A percentile compares a stretch with the other conserved stretches of the same genome.
Evolutionary conservation across 2,329 filamentous ascomycete genomes (phyloP).

Genomic region (Colletotrichum godetiae): DNA sequence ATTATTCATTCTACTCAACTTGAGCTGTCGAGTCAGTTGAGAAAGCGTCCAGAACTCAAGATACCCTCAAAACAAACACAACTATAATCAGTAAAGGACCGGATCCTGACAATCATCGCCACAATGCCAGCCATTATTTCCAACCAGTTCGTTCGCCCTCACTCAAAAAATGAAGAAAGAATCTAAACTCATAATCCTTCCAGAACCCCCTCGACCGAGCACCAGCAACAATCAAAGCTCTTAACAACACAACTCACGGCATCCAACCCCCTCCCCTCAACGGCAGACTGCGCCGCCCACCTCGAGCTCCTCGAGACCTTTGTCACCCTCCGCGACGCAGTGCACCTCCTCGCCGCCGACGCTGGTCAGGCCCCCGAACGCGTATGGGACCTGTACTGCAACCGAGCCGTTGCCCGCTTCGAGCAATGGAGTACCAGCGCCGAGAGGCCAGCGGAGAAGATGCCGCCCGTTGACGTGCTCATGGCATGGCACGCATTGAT

Average conservation of each 20-base stretch:
- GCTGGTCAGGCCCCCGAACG: constrained; percentile 10
- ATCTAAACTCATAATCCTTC: neutral
- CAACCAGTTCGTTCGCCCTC: constrained; percentile 7
- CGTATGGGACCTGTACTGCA: constrained; percentile 43
- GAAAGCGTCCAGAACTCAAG: neutral
- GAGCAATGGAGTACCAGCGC: constrained; percentile 13
- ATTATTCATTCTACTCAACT: no score
- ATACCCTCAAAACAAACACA: neutral
- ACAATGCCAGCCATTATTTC: constrained; percentile 25
- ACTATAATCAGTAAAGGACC: neutral
- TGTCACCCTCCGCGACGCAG: constrained; percentile 57
- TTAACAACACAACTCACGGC: neutral
- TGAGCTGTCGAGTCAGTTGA: neutral
- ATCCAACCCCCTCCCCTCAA: constrained; percentile 34
- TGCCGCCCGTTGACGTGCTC: constrained; percentile 45
- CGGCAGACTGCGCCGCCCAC: constrained; percentile 61
- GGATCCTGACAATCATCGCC: constrained; percentile 2
- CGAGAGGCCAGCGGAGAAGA: neutral
- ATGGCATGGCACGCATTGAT: constrained; percentile 52
- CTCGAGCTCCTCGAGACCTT: constrained; percentile 70
- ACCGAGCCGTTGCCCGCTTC: constrained; percentile 43
- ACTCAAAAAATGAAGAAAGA: neutral
- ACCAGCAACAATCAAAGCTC: constrained; percentile 4
- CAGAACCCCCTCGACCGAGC: constrained; percentile 8
- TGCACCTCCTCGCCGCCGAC: constrained; percentile 36